Conservation (phyloP, 208 protist species). For the Tritrichomonas foetus region DNA sequence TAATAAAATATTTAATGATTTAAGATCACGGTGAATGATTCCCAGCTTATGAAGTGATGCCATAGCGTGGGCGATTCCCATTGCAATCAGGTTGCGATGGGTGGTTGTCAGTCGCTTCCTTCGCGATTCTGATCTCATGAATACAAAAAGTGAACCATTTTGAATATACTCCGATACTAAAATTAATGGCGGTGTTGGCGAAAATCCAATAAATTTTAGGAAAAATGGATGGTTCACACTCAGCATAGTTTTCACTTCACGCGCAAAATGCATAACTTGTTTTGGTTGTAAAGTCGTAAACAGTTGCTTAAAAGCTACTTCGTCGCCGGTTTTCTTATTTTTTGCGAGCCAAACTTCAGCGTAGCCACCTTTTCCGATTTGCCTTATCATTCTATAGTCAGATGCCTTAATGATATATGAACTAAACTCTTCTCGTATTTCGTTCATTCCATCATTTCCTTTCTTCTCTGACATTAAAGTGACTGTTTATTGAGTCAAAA, state of each 20-base stretch:
- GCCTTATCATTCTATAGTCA: not conserved
- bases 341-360: not conserved
- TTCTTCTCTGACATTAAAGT: no score
- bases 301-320: not conserved
- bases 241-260: not conserved
- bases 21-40: slow-evolving; percentile 60
- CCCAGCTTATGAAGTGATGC: slow-evolving; percentile 53
- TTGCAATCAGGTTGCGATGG: slow-evolving; percentile 44
- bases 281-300: not conserved
- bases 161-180: not conserved
- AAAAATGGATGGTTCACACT: not conserved
- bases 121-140: not conserved
- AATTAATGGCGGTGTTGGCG: not conserved
- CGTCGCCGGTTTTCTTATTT: not conserved
- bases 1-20: slow-evolving; percentile 56
- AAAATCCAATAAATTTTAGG: slow-evolving; percentile 25
- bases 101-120: not conserved
- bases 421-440: not conserved
- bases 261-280: not conserved
- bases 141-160: not conserved
- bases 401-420: not conserved
- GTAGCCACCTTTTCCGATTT: slow-evolving; percentile 27
- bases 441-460: not conserved
- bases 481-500: no score
- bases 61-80: slow-evolving; percentile 54